phyloP scores from a whole-genome alignment of 768 basidiomycete species.

The Amanita jacksonii region DNA sequence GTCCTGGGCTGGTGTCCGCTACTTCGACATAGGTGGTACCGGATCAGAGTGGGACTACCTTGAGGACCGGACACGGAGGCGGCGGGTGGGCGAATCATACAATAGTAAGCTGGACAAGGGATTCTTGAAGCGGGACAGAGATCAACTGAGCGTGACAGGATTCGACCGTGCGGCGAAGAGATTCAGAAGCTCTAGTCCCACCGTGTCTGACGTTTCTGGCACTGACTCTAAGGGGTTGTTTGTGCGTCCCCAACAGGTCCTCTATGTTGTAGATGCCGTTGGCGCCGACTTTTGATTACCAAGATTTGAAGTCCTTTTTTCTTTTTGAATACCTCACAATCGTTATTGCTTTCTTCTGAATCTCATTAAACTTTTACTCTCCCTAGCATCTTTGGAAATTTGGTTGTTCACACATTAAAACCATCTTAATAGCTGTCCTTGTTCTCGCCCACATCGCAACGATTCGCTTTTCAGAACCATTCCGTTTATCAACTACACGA shows the following conservation, averaged over 20 bases:
- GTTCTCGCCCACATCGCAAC: background rate
- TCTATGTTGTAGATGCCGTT: slow-evolving; percentile 81
- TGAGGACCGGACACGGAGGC: slow-evolving; percentile 38
- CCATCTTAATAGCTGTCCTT: background rate
- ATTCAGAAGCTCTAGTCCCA: slow-evolving; percentile 67
- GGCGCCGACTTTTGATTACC: slow-evolving; percentile 45
- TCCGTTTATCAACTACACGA: background rate
- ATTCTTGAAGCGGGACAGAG: slow-evolving; percentile 31
- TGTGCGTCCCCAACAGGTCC: slow-evolving; percentile 76
- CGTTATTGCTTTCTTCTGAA: too few relatives aligned
- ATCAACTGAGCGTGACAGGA: slow-evolving; percentile 26
- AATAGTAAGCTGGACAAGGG: slow-evolving; percentile 18
- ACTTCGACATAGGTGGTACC: slow-evolving; percentile 64
- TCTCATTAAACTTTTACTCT: too few relatives aligned
- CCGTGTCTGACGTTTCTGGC: slow-evolving; percentile 40
- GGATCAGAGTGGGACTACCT: slow-evolving; percentile 60
- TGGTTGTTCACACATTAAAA: background rate
- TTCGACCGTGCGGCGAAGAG: slow-evolving; percentile 51
- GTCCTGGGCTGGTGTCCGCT: slow-evolving; percentile 68
- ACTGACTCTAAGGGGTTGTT: slow-evolving; percentile 67
- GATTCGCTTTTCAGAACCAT: background rate
- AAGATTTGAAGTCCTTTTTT: background rate
- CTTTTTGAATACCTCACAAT: too few relatives aligned
- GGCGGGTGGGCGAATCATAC: slow-evolving; percentile 21
- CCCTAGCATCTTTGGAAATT: too few relatives aligned